Evolutionary conservation across 2,329 filamentous ascomycete species (phyloP).

Genomic region (Pseudogymnoascus sp.): DNA sequence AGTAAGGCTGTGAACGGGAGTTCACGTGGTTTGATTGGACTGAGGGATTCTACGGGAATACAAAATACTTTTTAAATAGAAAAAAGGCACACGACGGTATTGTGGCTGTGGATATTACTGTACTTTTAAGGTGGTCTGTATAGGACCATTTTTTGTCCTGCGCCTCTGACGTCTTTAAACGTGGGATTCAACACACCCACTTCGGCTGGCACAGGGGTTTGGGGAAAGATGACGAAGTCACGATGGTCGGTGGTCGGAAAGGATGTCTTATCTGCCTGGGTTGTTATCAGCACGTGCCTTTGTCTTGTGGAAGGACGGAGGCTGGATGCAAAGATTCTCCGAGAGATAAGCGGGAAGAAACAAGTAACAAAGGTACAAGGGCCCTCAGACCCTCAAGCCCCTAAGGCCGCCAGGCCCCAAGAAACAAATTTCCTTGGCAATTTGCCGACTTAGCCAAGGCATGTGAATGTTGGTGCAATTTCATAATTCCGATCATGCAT

Average conservation of each 20-base stretch:
- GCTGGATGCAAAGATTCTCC: neutral
- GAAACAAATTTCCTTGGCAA: neutral
- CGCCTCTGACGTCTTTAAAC: neutral
- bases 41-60: neutral
- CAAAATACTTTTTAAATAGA: neutral
- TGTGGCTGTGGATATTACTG: neutral
- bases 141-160: neutral
- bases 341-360: neutral
- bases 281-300: neutral
- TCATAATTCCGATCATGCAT: neutral
- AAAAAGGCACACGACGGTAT: neutral
- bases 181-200: neutral
- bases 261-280: neutral
- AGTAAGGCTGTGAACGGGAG: neutral
- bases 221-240: neutral
- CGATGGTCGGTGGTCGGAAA: no score
- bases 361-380: neutral
- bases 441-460: neutral
- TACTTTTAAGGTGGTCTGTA: neutral
- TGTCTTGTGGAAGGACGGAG: neutral
- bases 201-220: neutral
- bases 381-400: neutral
- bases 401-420: neutral
- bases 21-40: slow-evolving; percentile 6
- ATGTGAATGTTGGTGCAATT: slow-evolving; percentile 4